Evolutionary conservation across 352 stramenopile species (phyloP).

Genomic region (Phytophthora syringae): DNA sequence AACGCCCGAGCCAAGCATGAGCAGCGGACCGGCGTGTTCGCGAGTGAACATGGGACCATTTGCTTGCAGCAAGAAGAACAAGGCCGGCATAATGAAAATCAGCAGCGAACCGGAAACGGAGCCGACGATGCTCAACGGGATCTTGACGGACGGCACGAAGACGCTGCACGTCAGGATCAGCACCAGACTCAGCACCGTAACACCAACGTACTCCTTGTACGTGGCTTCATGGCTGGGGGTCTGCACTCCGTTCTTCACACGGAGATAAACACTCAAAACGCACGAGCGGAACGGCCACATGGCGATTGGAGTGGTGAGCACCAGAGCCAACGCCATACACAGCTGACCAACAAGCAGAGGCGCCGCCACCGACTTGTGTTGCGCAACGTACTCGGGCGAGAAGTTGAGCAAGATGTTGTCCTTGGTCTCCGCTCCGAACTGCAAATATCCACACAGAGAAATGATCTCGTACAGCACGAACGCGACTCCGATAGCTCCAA

Average conservation of each 20-base stretch:
- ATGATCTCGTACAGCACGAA: conserved; percentile 80
- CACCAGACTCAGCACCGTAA: conserved; percentile 58
- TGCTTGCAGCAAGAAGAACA: conserved; percentile 79
- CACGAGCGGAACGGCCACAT: conserved; percentile 86
- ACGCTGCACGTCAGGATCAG: conserved; percentile 77
- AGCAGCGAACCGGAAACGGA: conserved; percentile 78
- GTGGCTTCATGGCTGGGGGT: conserved; percentile 66
- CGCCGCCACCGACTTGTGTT: conserved; percentile 47
- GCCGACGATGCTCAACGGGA: conserved; percentile 79
- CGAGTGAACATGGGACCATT: conserved; percentile 45
- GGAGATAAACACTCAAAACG: conserved; percentile 70
- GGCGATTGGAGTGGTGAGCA: conserved; percentile 72
- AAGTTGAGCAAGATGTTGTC: conserved; percentile 87
- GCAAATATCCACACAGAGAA: conserved; percentile 71
- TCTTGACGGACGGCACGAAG: conserved; percentile 82
- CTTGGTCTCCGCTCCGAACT: conserved; percentile 64
- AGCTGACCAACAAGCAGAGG: conserved; percentile 64
- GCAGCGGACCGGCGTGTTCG: conserved; percentile 52
- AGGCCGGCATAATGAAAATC: conserved; percentile 83
- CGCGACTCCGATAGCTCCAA: conserved; percentile 63
- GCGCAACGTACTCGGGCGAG: conserved; percentile 57
- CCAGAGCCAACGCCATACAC: conserved; percentile 69
- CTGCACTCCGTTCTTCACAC: conserved; percentile 71
- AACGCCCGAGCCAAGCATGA: conserved; percentile 63
- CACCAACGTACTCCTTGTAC: conserved; percentile 45